Evolutionary conservation across 164 flowering plant species (phyloP).

Genomic region (Liquidambar formosana): DNA sequence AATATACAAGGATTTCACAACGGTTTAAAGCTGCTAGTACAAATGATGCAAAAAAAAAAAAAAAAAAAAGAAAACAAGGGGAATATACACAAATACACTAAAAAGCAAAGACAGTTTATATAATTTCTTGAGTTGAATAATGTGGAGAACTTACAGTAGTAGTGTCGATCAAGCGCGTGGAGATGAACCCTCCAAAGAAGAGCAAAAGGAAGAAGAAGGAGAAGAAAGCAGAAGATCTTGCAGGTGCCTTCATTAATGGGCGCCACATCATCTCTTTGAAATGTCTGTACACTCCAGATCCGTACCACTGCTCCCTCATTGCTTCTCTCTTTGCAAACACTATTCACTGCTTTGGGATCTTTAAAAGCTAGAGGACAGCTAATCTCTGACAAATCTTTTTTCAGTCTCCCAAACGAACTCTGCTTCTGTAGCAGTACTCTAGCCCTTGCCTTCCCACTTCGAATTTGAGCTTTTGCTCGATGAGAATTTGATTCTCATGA

Average conservation of each 20-base stretch:
- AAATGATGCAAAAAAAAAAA: too few relatives aligned
- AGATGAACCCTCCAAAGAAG: slow-evolving; percentile 42
- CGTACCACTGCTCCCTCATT: not conserved
- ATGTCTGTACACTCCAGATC: slow-evolving; percentile 2
- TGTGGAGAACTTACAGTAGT: slow-evolving; percentile 28
- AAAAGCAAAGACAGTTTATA: too few relatives aligned
- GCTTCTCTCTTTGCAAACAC: too few relatives aligned
- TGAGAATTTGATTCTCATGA: too few relatives aligned
- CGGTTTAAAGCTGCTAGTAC: too few relatives aligned
- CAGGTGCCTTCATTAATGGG: slow-evolving; percentile 15
- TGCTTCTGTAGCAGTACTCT: too few relatives aligned
- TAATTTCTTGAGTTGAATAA: too few relatives aligned
- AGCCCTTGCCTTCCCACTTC: too few relatives aligned
- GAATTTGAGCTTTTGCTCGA: too few relatives aligned
- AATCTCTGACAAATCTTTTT: too few relatives aligned
- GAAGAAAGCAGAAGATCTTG: slow-evolving; percentile 25
- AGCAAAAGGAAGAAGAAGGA: slow-evolving; percentile 29
- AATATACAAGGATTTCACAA: too few relatives aligned
- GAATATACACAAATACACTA: not conserved
- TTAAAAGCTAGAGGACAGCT: not conserved
- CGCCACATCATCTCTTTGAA: slow-evolving; percentile 15
- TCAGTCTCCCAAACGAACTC: too few relatives aligned
- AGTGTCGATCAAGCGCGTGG: slow-evolving; percentile 45
- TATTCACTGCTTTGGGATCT: not conserved
- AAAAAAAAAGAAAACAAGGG: not conserved